phyloP scores from a whole-genome alignment of 192 early-diverging fungal genomes.

The Gigaspora rosea region DNA sequence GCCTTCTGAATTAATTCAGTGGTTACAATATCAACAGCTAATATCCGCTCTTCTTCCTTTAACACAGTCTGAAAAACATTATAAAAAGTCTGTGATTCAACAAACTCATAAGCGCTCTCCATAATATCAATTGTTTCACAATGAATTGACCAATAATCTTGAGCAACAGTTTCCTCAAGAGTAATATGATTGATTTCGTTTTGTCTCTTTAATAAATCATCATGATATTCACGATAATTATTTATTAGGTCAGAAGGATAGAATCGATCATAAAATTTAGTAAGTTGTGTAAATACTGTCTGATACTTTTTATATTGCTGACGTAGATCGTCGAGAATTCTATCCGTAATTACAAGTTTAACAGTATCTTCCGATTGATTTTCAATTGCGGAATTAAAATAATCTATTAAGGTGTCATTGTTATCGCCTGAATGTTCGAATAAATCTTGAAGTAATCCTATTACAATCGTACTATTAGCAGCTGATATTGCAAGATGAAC shows the following conservation, averaged over 20 bases:
- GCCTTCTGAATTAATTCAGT: neutral
- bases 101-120: neutral
- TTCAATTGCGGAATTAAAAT: neutral
- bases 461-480: neutral
- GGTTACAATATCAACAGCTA: constrained; percentile 2
- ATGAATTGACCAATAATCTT: neutral
- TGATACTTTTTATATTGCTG: neutral
- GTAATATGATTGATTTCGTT: neutral
- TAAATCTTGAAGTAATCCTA: neutral
- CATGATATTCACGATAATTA: neutral
- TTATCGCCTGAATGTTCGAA: neutral
- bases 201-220: neutral
- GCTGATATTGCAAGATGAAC: neutral
- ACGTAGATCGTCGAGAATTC: neutral
- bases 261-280: neutral
- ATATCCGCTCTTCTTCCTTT: neutral
- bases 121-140: neutral
- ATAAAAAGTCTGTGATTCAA: neutral
- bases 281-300: neutral
- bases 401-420: neutral
- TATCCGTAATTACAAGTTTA: neutral
- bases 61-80: neutral
- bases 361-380: neutral
- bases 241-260: neutral
- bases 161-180: neutral